Evolutionary conservation across 2,329 filamentous ascomycete species (phyloP), one percentile per base, ranked within the genome.

Genomic region (Dactylellina haptotyla): DNA sequence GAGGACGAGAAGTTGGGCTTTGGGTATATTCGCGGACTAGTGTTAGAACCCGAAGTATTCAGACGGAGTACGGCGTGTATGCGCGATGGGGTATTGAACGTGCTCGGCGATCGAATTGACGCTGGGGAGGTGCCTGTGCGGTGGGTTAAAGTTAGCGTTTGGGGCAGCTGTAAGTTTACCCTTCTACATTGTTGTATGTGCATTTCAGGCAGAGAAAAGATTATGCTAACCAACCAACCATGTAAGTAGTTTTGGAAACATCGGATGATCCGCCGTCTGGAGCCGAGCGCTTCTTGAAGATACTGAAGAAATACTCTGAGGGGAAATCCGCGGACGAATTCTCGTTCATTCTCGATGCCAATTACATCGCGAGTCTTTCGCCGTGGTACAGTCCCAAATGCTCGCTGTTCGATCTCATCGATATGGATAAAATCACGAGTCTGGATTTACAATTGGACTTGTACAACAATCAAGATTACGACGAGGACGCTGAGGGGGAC

Each of bases 71-170:
- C 59, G 20, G 66, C 65, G 32, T 63, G 57, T 32, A 32, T 59
- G 58, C 37, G 5, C 32, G 59, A 64, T 48, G 66, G 66, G 23
- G 34, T 72, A 43, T 10, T 72, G 43, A 59, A 34, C 14, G 51
- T 48, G n/a, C 37, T 72, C 2, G 66, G 66, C 32, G 51, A 72
- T 59, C 9, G 25, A 34, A 72, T 72, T 37, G 43, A 41, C 2
- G 53, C 25, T 16, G 66, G 58, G 14, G 37, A 34, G 43, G 48
- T 72, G 8, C 37, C 23, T 43, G 43, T 72, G 18, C 51, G 26
- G 43, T 72, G 66, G 66, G 51, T 59, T 18, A 72, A 72, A 25
- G 59, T 72, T 46, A 64, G 58, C 16, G 59, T 72, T 64, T 72
- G 66, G 66, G 50, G 58, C 16, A 72, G 53, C 18, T 72, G 66